Evolutionary conservation across 768 basidiomycete species (phyloP).

Genomic region (Lentinus brumalis): DNA sequence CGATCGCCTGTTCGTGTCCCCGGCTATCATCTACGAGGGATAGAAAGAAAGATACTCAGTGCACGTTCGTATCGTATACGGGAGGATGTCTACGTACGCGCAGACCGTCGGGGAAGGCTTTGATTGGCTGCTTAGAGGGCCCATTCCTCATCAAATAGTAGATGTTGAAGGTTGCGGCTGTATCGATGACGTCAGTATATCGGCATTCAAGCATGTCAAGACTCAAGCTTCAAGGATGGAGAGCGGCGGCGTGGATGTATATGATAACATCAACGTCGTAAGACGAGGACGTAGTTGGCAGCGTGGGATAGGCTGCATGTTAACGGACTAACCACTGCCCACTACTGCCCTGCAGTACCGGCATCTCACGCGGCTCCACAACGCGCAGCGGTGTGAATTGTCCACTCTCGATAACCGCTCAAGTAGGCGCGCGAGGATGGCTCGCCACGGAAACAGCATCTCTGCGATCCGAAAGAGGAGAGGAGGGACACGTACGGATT

Average conservation of each 20-base stretch:
- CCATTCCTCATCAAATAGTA: slow-evolving; percentile 27
- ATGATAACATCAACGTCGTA: not conserved
- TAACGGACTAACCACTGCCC: too few relatives aligned
- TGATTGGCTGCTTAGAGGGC: slow-evolving; percentile 19
- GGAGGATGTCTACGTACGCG: slow-evolving; percentile 1
- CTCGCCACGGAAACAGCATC: too few relatives aligned
- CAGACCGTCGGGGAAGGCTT: slow-evolving; percentile 29
- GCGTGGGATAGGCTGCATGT: too few relatives aligned
- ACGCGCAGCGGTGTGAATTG: too few relatives aligned
- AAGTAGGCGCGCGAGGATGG: not conserved
- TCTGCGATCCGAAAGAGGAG: not conserved
- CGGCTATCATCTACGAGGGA: slow-evolving; percentile 32
- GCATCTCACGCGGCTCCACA: not conserved
- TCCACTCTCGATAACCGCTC: not conserved
- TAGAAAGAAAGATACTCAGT: not conserved
- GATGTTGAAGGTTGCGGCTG: slow-evolving; percentile 25
- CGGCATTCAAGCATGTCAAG: not conserved
- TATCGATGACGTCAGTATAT: not conserved
- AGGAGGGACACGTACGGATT: slow-evolving; percentile 14
- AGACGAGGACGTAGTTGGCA: too few relatives aligned
- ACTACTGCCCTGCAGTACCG: too few relatives aligned
- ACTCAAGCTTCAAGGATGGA: not conserved
- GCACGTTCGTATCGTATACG: not conserved
- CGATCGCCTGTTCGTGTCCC: slow-evolving; percentile 31
- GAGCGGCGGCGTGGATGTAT: too few relatives aligned